phyloP scores from a whole-genome alignment of 352 stramenopile species.

The Pythium monospermum region DNA sequence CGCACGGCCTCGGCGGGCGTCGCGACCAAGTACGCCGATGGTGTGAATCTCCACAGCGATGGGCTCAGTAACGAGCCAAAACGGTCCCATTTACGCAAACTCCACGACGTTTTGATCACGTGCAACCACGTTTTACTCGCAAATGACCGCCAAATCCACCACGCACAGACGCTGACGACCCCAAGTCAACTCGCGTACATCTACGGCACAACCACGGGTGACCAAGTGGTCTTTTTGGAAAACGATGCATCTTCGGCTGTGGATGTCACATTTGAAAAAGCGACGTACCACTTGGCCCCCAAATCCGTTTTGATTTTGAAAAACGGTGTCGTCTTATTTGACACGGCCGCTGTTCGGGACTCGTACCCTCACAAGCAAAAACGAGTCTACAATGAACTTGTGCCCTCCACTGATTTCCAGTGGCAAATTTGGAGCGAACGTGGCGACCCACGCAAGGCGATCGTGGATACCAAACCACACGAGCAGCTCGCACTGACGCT shows the following conservation, averaged over 20 bases:
- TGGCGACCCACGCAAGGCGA: slow-evolving; percentile 28
- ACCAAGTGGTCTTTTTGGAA: slow-evolving; percentile 48
- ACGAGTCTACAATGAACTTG: slow-evolving; percentile 39
- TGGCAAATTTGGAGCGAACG: slow-evolving; percentile 58
- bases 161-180: slow-evolving; percentile 22
- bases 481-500: slow-evolving; percentile 54
- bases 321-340: slow-evolving; percentile 34
- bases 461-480: slow-evolving; percentile 31
- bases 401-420: slow-evolving; percentile 23
- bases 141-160: slow-evolving; percentile 43
- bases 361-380: slow-evolving; percentile 38
- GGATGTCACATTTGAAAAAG: slow-evolving; percentile 30
- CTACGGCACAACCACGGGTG: slow-evolving; percentile 23
- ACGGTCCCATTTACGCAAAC: slow-evolving; percentile 52
- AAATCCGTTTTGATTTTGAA: slow-evolving; percentile 52
- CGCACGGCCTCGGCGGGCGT: slow-evolving; percentile 54
- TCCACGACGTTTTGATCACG: slow-evolving; percentile 48
- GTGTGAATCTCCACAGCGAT: slow-evolving; percentile 60
- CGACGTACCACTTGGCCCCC: slow-evolving; percentile 30
- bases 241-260: slow-evolving; percentile 32
- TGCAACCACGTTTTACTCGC: slow-evolving; percentile 52
- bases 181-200: slow-evolving; percentile 41
- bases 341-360: slow-evolving; percentile 42
- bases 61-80: slow-evolving; percentile 70
- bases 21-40: slow-evolving; percentile 66